These are phyloP conservation scores for Tillandsia fasciculata DNA, from an alignment of 176 grass and related monocot genomes.

Conservation along the genomic window DNA sequence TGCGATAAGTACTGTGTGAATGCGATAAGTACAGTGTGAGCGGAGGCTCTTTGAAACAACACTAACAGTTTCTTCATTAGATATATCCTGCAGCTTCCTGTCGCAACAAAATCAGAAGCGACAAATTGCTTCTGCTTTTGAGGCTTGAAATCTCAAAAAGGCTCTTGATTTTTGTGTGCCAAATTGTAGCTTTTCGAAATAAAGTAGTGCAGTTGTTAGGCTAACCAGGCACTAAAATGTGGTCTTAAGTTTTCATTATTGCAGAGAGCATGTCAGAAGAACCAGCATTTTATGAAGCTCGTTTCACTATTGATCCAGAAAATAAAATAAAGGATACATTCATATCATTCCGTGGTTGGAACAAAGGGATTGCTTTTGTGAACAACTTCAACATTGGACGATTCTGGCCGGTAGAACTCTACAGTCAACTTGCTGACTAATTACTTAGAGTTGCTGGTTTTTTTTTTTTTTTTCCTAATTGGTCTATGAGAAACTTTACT, in stretches of 20 bases:
- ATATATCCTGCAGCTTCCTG: no score
- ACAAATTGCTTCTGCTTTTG: no score
- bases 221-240: not conserved
- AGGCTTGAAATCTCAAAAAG: no score
- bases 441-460: not conserved
- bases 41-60: no score
- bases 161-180: no score
- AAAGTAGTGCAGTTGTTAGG: not conserved
- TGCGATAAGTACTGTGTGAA: no score
- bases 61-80: no score
- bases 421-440: conserved; percentile 4
- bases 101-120: no score
- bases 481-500: not conserved
- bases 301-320: conserved; percentile 41
- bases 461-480: not conserved
- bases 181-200: no score
- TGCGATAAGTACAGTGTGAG: no score
- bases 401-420: conserved; percentile 86
- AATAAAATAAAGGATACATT: conserved; percentile 71
- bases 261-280: conserved; percentile 34
- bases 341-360: conserved; percentile 92
- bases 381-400: conserved; percentile 94
- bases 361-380: conserved; percentile 89
- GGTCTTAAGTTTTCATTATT: not conserved
- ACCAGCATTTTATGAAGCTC: conserved; percentile 67